Percentiles rank a stretch among this genome's conserved stretches.
These are phyloP conservation scores for Guadua angustifolia DNA, from an alignment of 176 grass and related monocot genomes.

Conservation along the genomic window DNA sequence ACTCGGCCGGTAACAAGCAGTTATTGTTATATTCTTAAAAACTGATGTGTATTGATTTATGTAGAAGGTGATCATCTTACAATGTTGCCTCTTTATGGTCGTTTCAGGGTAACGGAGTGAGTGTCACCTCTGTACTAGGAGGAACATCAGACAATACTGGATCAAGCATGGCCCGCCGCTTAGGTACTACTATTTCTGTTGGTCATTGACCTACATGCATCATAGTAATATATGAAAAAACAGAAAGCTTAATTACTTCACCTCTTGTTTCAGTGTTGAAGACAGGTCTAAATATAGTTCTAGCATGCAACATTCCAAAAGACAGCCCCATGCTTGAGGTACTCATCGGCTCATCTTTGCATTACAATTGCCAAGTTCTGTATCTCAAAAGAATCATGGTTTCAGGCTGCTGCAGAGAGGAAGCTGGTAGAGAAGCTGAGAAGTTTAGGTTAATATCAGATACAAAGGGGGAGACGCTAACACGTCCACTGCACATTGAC, in stretches of 20 bases:
- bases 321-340: slow-evolving; percentile 91
- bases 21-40: neutral
- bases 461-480: slow-evolving; percentile 25
- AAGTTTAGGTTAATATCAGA: slow-evolving; percentile 69
- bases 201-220: neutral
- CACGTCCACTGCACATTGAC: slow-evolving; percentile 4
- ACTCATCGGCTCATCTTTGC: neutral
- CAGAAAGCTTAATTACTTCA: neutral
- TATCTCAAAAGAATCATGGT: slow-evolving; percentile 11
- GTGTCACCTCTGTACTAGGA: slow-evolving; percentile 82
- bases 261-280: slow-evolving; percentile 69
- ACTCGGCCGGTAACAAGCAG: slow-evolving; percentile 62
- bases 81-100: neutral
- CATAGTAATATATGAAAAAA: neutral
- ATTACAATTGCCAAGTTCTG: neutral
- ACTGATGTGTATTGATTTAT: neutral
- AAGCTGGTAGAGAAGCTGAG: slow-evolving; percentile 80
- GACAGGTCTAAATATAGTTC: slow-evolving; percentile 76
- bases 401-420: slow-evolving; percentile 80
- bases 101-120: slow-evolving; percentile 63
- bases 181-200: slow-evolving; percentile 62
- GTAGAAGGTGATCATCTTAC: neutral
- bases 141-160: slow-evolving; percentile 89
- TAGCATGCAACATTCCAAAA: slow-evolving; percentile 87
- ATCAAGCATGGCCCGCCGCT: slow-evolving; percentile 71